A percentile compares a stretch with the other conserved stretches of the same genome.
phyloP scores from a whole-genome alignment of 2,329 filamentous ascomycete genomes.

The Allantophomopsis cytisporea region DNA sequence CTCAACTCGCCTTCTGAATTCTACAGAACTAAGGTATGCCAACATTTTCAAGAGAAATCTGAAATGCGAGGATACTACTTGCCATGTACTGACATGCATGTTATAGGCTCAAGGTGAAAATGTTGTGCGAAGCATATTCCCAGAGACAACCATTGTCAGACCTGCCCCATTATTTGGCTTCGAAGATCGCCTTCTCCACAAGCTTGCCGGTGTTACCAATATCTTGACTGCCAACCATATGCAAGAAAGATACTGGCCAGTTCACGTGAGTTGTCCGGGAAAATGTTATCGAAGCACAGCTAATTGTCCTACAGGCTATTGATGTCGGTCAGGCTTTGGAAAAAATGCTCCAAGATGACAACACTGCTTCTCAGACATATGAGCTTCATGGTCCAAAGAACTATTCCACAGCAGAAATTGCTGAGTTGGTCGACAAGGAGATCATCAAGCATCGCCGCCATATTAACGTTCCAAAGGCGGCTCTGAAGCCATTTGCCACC shows the following conservation, averaged over 20 bases:
- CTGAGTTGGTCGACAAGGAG: slow-evolving; percentile 78
- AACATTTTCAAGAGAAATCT: neutral
- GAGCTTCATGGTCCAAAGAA: slow-evolving; percentile 91
- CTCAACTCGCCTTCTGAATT: slow-evolving; percentile 74
- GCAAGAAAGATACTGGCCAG: slow-evolving; percentile 80
- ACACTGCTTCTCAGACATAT: slow-evolving; percentile 77
- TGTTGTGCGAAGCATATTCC: slow-evolving; percentile 78
- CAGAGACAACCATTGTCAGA: slow-evolving; percentile 92
- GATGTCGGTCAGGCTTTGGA: slow-evolving; percentile 86
- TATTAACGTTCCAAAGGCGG: slow-evolving; percentile 74
- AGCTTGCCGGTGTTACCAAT: slow-evolving; percentile 68
- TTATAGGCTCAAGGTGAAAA: slow-evolving; percentile 62
- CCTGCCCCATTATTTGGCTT: slow-evolving; percentile 91
- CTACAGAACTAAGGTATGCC: slow-evolving; percentile 70
- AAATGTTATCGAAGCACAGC: neutral
- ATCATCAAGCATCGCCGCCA: slow-evolving; percentile 83
- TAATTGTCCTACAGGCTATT: slow-evolving; percentile 45
- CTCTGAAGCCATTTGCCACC: slow-evolving; percentile 63
- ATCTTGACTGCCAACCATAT: slow-evolving; percentile 86
- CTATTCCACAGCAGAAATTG: slow-evolving; percentile 81
- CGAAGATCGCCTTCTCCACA: slow-evolving; percentile 83
- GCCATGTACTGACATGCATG: slow-evolving; percentile 3
- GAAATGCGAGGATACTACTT: neutral
- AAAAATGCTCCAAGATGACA: slow-evolving; percentile 82
- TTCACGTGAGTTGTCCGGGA: slow-evolving; percentile 51